phyloP scores from a whole-genome alignment of 148 eudicot genomes.

The Persicaria tinctoria region DNA sequence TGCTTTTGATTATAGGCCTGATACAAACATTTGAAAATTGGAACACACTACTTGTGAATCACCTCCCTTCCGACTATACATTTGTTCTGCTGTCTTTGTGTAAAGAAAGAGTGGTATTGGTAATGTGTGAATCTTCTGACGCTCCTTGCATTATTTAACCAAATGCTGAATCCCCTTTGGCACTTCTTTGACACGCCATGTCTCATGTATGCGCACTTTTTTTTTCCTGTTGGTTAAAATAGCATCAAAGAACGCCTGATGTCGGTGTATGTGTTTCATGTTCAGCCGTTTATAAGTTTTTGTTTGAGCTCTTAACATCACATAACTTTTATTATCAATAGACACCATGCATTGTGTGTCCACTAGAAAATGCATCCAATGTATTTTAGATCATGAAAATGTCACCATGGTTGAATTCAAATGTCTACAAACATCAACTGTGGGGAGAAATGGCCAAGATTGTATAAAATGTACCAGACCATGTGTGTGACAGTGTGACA shows the following conservation, averaged over 20 bases:
- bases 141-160: background rate
- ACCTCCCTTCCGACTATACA: background rate
- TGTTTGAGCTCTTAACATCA: background rate
- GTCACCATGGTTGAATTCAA: background rate
- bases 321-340: background rate
- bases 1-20: conserved; percentile 4
- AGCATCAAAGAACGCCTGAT: background rate
- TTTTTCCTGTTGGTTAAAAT: background rate
- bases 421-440: background rate
- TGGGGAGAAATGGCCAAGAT: background rate
- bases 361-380: background rate
- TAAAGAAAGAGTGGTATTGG: background rate
- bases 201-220: background rate
- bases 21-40: background rate
- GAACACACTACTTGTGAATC: background rate
- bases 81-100: conserved; percentile 1
- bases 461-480: background rate
- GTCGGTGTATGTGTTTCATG: background rate
- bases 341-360: background rate
- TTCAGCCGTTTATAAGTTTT: background rate
- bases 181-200: background rate
- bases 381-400: background rate
- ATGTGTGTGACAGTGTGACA: background rate
- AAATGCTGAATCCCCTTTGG: background rate
- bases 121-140: background rate